phyloP scores from a whole-genome alignment of 2,329 filamentous ascomycete genomes.

The Botrytis deweyae region DNA sequence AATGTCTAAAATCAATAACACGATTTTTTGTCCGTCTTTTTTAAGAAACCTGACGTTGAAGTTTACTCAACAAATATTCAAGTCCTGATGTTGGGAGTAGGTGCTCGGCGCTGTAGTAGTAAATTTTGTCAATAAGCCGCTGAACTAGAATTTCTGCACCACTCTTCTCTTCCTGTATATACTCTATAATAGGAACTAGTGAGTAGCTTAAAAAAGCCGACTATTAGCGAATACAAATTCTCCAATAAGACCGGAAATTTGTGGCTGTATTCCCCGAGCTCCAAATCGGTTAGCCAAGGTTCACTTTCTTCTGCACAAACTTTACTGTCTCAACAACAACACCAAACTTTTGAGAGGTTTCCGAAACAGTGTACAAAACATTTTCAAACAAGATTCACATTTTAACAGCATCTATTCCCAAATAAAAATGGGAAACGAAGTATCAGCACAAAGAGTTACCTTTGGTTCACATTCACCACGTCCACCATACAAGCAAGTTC shows the following conservation, averaged over 20 bases:
- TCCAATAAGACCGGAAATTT: not conserved
- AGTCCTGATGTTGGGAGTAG: not conserved
- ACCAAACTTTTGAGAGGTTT: not conserved
- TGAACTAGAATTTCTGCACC: not conserved
- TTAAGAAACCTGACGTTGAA: not conserved
- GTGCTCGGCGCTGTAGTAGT: not conserved
- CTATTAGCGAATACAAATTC: not conserved
- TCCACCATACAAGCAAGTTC: no score
- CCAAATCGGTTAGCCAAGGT: not conserved
- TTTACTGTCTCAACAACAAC: not conserved
- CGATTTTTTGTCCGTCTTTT: not conserved
- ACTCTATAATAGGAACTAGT: not conserved
- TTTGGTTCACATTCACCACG: not conserved
- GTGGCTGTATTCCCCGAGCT: not conserved
- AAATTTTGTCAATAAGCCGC: not conserved
- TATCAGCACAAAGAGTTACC: not conserved
- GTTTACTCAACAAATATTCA: not conserved
- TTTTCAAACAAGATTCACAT: not conserved
- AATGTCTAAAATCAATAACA: not conserved
- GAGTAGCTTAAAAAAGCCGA: no score
- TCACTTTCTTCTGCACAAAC: not conserved
- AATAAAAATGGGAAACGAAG: not conserved
- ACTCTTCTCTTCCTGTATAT: not conserved
- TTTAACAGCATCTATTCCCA: not conserved
- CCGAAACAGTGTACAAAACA: accelerated